Conservation (phyloP, 2,329 filamentous ascomycete species). For the Basipetospora chlamydospora region DNA sequence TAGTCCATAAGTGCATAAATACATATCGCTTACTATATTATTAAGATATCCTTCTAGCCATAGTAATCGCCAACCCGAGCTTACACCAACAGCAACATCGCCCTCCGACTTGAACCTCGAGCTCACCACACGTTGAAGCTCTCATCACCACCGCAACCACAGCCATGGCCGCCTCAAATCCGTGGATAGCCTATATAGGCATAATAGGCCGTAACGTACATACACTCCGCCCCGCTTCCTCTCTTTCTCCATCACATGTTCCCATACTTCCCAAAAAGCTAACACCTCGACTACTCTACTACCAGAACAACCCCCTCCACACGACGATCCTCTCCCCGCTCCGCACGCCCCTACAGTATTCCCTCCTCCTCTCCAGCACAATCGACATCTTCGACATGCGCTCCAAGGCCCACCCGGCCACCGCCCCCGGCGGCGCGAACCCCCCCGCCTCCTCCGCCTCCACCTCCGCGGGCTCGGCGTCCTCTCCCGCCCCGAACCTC, state of each 20-base stretch:
- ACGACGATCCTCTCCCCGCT: slow-evolving; percentile 39
- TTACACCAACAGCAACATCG: background rate
- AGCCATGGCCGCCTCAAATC: slow-evolving; percentile 45
- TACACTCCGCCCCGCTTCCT: background rate
- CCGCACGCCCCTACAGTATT: slow-evolving; percentile 73
- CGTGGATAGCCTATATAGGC: slow-evolving; percentile 84
- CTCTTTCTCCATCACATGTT: background rate
- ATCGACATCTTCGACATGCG: slow-evolving; percentile 90
- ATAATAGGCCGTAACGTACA: slow-evolving; percentile 84
- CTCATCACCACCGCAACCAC: slow-evolving; percentile 1
- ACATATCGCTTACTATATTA: no score
- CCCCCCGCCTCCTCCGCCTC: no score
- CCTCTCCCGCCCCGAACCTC: slow-evolving; percentile 22
- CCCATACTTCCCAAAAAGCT: slow-evolving; percentile 4
- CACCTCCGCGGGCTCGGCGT: slow-evolving; percentile 42
- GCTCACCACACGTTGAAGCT: background rate
- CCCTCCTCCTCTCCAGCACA: slow-evolving; percentile 76
- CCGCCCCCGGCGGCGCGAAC: no score
- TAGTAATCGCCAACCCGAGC: background rate
- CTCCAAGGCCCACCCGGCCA: no score
- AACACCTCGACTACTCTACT: no score
- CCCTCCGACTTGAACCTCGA: background rate
- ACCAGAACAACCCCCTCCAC: slow-evolving; percentile 88
- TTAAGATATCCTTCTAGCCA: no score
- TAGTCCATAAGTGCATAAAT: no score